Percentiles rank a stretch among this genome's conserved stretches.
Conservation (phyloP, 1,284 basidiomycete genomes). For the Erythrobasidium hasegawianum region DNA sequence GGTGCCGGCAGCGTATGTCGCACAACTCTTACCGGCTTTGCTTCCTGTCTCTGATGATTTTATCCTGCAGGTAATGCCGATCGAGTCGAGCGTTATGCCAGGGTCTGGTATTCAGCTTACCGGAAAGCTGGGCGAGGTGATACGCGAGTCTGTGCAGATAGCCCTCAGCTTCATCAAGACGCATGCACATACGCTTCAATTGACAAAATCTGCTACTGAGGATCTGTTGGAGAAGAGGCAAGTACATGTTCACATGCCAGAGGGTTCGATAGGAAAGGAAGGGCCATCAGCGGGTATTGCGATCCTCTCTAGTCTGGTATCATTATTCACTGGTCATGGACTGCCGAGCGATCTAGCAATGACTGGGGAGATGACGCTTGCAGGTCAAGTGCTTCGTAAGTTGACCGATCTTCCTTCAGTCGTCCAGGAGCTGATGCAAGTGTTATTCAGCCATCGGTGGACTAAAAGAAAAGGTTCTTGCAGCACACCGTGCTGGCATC, state of each 20-base stretch:
- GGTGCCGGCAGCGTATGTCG: constrained; percentile 75
- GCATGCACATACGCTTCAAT: constrained; percentile 72
- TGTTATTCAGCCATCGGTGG: constrained; percentile 62
- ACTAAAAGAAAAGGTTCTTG: constrained; percentile 75
- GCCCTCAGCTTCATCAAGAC: constrained; percentile 68
- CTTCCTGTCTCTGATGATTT: not conserved
- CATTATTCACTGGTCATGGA: constrained; percentile 25
- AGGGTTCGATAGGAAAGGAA: constrained; percentile 70
- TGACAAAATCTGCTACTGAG: constrained; percentile 63
- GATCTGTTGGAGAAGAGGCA: constrained; percentile 75
- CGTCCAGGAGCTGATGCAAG: not conserved
- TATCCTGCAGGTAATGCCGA: constrained; percentile 60
- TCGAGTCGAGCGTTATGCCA: constrained; percentile 71
- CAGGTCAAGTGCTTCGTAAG: constrained; percentile 81
- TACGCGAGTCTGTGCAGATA: constrained; percentile 82
- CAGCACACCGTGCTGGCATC: constrained; percentile 76
- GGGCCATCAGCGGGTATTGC: constrained; percentile 65
- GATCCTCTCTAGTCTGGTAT: constrained; percentile 73
- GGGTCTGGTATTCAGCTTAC: constrained; percentile 68
- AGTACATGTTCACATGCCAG: constrained; percentile 80
- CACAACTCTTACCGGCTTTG: not conserved
- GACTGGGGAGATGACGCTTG: constrained; percentile 71
- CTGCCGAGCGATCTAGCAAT: constrained; percentile 22
- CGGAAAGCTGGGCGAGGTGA: constrained; percentile 73
- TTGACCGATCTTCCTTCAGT: constrained; percentile 36